Percentiles rank a stretch among this genome's conserved stretches.
phyloP scores from a whole-genome alignment of 2,329 filamentous ascomycete species.

The Tolypocladium ovalisporum region DNA sequence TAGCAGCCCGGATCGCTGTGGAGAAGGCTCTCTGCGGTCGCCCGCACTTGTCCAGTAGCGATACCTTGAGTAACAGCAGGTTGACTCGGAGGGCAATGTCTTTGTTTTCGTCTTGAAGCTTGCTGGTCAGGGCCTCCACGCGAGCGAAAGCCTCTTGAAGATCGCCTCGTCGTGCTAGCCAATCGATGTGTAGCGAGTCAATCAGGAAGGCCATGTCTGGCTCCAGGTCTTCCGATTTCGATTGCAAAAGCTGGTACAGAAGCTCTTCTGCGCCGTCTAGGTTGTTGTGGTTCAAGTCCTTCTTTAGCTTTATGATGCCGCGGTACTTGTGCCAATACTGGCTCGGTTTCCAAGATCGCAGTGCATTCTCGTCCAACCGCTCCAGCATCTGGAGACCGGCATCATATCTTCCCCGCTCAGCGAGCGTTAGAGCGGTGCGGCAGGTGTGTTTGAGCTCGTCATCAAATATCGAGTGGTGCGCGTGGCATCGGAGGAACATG shows the following conservation, averaged over 20 bases:
- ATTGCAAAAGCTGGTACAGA: slow-evolving; percentile 41
- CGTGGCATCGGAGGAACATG: slow-evolving; percentile 65
- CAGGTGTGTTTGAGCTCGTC: slow-evolving; percentile 69
- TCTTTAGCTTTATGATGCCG: slow-evolving; percentile 53
- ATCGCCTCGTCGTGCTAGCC: slow-evolving; percentile 35
- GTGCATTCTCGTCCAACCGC: slow-evolving; percentile 42
- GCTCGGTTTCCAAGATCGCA: slow-evolving; percentile 65
- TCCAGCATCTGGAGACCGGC: slow-evolving; percentile 42
- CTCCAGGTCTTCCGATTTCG: slow-evolving; percentile 37
- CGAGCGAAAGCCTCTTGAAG: slow-evolving; percentile 35
- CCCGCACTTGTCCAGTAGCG: slow-evolving; percentile 56
- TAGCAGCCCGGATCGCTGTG: slow-evolving; percentile 63
- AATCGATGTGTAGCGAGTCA: slow-evolving; percentile 41
- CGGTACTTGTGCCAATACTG: slow-evolving; percentile 62
- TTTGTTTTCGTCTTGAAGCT: slow-evolving; percentile 31
- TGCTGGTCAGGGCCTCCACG: slow-evolving; percentile 31
- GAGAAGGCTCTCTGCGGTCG: slow-evolving; percentile 68
- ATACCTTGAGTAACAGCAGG: slow-evolving; percentile 62
- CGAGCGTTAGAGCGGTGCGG: slow-evolving; percentile 50
- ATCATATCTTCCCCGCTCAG: slow-evolving; percentile 58
- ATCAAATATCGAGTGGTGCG: slow-evolving; percentile 48
- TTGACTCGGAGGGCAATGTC: slow-evolving; percentile 57
- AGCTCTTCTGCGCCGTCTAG: slow-evolving; percentile 39
- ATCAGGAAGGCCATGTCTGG: slow-evolving; percentile 40
- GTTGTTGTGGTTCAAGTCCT: slow-evolving; percentile 46